Conservation (phyloP, 2,329 filamentous ascomycete species). For the Purpureocillium takamizusanense region DNA sequence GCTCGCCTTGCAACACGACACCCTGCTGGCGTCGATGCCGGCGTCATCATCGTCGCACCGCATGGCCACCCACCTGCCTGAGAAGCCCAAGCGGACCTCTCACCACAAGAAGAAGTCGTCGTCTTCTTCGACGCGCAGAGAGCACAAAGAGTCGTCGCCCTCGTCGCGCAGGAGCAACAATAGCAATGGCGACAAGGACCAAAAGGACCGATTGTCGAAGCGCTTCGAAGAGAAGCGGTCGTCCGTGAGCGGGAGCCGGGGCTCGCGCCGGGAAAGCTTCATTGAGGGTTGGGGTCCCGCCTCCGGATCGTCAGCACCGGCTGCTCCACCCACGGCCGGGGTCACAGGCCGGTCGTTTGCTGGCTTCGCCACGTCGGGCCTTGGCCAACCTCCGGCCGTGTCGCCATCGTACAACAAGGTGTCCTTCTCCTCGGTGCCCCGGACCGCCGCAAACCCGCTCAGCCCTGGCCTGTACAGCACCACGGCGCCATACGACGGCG, state of each 20-base stretch:
- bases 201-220: slow-evolving; percentile 26
- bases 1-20: slow-evolving; percentile 18
- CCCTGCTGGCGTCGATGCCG: slow-evolving; percentile 10
- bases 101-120: slow-evolving; percentile 15
- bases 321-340: neutral
- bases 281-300: slow-evolving; percentile 23
- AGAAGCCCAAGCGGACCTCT: slow-evolving; percentile 16
- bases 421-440: slow-evolving; percentile 19
- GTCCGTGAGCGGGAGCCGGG: slow-evolving; percentile 5
- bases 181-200: slow-evolving; percentile 18
- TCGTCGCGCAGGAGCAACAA: slow-evolving; percentile 9
- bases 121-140: neutral
- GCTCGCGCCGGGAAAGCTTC: slow-evolving; percentile 20
- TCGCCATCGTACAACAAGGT: slow-evolving; percentile 12
- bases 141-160: slow-evolving; percentile 14
- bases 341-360: neutral
- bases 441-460: slow-evolving; percentile 15
- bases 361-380: slow-evolving; percentile 2
- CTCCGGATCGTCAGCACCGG: slow-evolving; percentile 9
- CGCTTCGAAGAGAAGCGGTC: slow-evolving; percentile 26
- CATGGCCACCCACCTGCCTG: slow-evolving; percentile 14
- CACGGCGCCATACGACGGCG: slow-evolving; percentile 10
- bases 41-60: slow-evolving; percentile 12
- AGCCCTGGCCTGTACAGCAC: slow-evolving; percentile 17
- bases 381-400: slow-evolving; percentile 12